Percentiles rank a stretch among this genome's conserved stretches.
These are phyloP conservation scores for Aphanomyces euteiches DNA, from an alignment of 352 stramenopile genomes.

Conservation along the genomic window DNA sequence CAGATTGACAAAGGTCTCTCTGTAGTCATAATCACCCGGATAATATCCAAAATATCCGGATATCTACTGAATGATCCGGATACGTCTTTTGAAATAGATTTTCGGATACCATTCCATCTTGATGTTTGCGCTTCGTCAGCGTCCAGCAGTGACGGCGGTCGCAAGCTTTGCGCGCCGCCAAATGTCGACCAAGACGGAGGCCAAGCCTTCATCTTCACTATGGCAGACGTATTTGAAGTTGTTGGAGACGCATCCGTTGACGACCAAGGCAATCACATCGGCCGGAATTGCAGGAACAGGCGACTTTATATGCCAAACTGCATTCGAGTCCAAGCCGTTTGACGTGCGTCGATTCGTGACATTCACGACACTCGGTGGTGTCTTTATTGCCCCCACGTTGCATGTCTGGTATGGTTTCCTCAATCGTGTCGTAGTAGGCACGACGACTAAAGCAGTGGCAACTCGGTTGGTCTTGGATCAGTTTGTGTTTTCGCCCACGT, in stretches of 20 bases:
- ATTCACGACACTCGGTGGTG: slow-evolving; percentile 66
- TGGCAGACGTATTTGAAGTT: slow-evolving; percentile 57
- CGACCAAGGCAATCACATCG: slow-evolving; percentile 66
- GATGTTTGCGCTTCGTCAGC: neutral
- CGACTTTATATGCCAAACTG: slow-evolving; percentile 64
- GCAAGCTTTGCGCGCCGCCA: neutral
- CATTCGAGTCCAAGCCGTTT: slow-evolving; percentile 24
- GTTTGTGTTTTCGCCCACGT: slow-evolving; percentile 66
- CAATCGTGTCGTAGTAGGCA: slow-evolving; percentile 39
- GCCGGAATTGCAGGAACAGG: slow-evolving; percentile 56
- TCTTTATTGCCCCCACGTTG: slow-evolving; percentile 65
- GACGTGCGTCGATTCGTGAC: slow-evolving; percentile 51
- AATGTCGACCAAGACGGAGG: neutral
- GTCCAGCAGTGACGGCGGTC: neutral
- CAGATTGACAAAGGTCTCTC: too few relatives aligned
- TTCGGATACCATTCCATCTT: too few relatives aligned
- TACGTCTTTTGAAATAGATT: too few relatives aligned
- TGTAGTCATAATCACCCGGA: too few relatives aligned
- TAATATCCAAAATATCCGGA: too few relatives aligned
- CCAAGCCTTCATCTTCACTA: neutral
- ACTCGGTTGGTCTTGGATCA: slow-evolving; percentile 76
- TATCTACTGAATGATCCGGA: too few relatives aligned
- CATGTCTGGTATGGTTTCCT: slow-evolving; percentile 78
- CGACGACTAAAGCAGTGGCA: slow-evolving; percentile 40
- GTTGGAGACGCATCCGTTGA: slow-evolving; percentile 52